Evolutionary conservation across 1,284 basidiomycete species (phyloP).

Genomic region (Vanrija pseudolonga): DNA sequence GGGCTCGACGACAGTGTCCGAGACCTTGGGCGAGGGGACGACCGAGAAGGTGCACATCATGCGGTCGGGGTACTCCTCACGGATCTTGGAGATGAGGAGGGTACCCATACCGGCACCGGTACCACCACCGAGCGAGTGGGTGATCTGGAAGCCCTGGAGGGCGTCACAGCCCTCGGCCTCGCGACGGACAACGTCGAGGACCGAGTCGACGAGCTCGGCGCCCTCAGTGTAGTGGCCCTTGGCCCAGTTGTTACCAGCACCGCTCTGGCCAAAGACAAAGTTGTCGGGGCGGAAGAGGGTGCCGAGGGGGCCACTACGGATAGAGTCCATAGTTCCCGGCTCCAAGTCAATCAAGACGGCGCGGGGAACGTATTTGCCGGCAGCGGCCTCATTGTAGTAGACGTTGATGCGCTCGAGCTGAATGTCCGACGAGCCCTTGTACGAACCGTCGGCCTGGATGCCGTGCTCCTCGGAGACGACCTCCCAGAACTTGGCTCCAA

Average conservation of each 20-base stretch:
- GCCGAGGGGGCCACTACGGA: slow-evolving; percentile 63
- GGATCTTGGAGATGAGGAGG: slow-evolving; percentile 60
- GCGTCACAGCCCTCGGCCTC: slow-evolving; percentile 59
- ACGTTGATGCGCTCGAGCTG: slow-evolving; percentile 97
- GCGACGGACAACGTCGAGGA: slow-evolving; percentile 59
- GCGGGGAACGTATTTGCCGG: slow-evolving; percentile 92
- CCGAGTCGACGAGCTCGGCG: slow-evolving; percentile 58
- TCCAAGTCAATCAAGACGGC: slow-evolving; percentile 92
- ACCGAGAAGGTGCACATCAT: slow-evolving; percentile 64
- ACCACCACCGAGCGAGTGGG: slow-evolving; percentile 61
- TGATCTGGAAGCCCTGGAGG: slow-evolving; percentile 61
- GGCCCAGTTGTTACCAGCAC: slow-evolving; percentile 60
- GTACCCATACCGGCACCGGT: slow-evolving; percentile 63
- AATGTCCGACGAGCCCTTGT: slow-evolving; percentile 89
- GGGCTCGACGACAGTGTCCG: slow-evolving; percentile 60
- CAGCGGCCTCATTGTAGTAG: slow-evolving; percentile 86
- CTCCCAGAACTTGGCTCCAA: slow-evolving; percentile 97
- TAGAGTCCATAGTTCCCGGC: slow-evolving; percentile 95
- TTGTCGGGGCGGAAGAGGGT: slow-evolving; percentile 58
- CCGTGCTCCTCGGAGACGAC: slow-evolving; percentile 92
- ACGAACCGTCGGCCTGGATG: slow-evolving; percentile 83
- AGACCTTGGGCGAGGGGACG: slow-evolving; percentile 60
- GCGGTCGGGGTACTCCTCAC: slow-evolving; percentile 61
- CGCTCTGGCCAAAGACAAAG: slow-evolving; percentile 57
- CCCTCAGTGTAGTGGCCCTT: slow-evolving; percentile 55